Evolutionary conservation across 768 basidiomycete genomes (phyloP), one percentile per base, ranked within the genome.

Genomic region (Sarcomyxa edulis): DNA sequence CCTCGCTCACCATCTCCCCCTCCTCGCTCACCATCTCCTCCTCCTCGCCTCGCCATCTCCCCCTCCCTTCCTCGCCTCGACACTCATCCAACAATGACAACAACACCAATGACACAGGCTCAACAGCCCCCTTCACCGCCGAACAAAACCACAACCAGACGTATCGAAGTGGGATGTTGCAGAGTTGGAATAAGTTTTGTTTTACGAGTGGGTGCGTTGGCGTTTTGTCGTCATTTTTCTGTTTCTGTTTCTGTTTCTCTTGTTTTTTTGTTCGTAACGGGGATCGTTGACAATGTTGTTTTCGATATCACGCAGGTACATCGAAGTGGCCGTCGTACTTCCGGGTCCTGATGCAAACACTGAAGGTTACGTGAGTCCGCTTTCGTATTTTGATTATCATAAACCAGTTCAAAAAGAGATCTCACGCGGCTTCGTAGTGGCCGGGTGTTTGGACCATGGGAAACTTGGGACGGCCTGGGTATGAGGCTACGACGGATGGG

Each of bases 101-200:
- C 24, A 15, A 19, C n/a, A n/a, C n/a, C n/a, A n/a, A n/a, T n/a
- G n/a, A 19, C 28, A 5, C 30, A 64, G 65, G 60, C 24, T 71
- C 68, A 2, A 70, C 70, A 0, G 71, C 71, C 0, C 69, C 71
- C 0, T 71, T 74, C 41, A 69, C 66, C 1, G n/a, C 43, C 4
- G 64, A 47, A 0, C 49, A 66, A 16, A 74, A 80, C 48, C 79
- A 91, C 53, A 64, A 64, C 5, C 67, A 85, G 42, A 64, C 64
- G 26, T 92, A 81, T 52, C 65, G 75, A 48, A 78, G 66, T 53
- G 88, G 81, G 4, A 89, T 91, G 86, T 63, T 93, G 3, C 87
- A 91, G 61, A 77, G 76, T 27, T 93, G 90, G 89, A 92, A 92
- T 61, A 89, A 92, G 67, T 81, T 92, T 52, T 92, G 85, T 58